Evolutionary conservation across 352 stramenopile genomes (phyloP).

Genomic region (Globisporangium sylvaticum): DNA sequence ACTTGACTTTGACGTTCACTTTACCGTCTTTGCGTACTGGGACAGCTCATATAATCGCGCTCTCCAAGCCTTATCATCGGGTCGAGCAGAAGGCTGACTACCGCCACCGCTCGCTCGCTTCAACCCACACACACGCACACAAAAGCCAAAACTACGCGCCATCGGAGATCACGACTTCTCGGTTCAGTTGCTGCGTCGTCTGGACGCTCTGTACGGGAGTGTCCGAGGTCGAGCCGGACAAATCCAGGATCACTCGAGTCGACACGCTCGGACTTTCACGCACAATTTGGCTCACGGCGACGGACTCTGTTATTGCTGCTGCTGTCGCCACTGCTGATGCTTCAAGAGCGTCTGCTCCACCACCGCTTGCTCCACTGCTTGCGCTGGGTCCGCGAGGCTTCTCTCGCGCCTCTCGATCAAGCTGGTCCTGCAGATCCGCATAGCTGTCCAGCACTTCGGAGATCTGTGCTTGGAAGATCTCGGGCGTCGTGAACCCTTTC

Average conservation of each 20-base stretch:
- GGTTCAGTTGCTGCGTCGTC: neutral
- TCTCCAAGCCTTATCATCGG: no score
- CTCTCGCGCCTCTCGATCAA: constrained; percentile 24
- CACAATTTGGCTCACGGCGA: neutral
- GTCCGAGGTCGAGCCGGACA: neutral
- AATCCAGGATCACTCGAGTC: neutral
- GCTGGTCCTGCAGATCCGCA: constrained; percentile 30
- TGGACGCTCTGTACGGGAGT: neutral
- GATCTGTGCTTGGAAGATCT: constrained; percentile 40
- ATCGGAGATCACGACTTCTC: neutral
- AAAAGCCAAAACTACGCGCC: no score
- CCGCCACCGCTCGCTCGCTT: no score
- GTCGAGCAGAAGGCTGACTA: no score
- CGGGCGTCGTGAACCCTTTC: constrained; percentile 48
- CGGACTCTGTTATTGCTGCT: neutral
- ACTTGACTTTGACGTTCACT: no score
- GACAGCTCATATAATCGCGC: no score
- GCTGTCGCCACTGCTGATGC: neutral
- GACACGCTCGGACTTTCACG: neutral
- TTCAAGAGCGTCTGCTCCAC: neutral
- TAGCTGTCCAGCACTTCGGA: constrained; percentile 34
- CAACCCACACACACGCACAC: no score
- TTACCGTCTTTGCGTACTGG: no score
- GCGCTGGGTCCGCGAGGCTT: neutral
- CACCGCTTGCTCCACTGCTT: neutral